phyloP scores from a whole-genome alignment of 257 asterid species.

The Plantago ovata region DNA sequence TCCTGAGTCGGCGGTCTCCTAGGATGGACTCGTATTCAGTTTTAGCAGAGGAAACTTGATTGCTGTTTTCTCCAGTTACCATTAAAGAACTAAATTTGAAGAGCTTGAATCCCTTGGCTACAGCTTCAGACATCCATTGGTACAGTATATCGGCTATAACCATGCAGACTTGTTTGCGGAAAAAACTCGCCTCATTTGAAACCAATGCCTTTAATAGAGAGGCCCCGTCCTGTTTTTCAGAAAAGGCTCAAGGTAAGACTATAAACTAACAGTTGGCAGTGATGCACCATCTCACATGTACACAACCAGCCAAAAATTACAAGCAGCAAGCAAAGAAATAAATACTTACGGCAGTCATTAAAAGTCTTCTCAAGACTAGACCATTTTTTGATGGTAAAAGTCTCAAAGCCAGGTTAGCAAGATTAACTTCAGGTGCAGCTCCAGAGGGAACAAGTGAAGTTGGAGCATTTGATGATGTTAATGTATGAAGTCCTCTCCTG shows the following conservation, averaged over 20 bases:
- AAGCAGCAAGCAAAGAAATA: slow-evolving; percentile 18
- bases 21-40: slow-evolving; percentile 39
- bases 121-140: slow-evolving; percentile 51
- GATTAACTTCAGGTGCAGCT: slow-evolving; percentile 47
- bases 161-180: slow-evolving; percentile 60
- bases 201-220: slow-evolving; percentile 59
- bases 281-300: background rate
- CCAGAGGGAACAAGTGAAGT: slow-evolving; percentile 39
- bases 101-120: slow-evolving; percentile 26
- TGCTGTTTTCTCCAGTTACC: slow-evolving; percentile 22
- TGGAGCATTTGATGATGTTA: slow-evolving; percentile 40
- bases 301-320: slow-evolving; percentile 9
- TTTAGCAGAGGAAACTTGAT: slow-evolving; percentile 26
- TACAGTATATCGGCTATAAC: slow-evolving; percentile 52
- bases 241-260: slow-evolving; percentile 13
- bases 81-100: slow-evolving; percentile 29
- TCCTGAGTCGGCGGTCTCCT: slow-evolving; percentile 77
- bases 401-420: slow-evolving; percentile 62
- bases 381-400: slow-evolving; percentile 83
- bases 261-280: background rate
- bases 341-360: slow-evolving; percentile 78
- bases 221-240: slow-evolving; percentile 68
- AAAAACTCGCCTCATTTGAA: slow-evolving; percentile 58
- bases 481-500: slow-evolving; percentile 59
- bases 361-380: slow-evolving; percentile 71